Percentiles rank a stretch among this genome's conserved stretches.
Conservation (phyloP, 2,329 filamentous ascomycete species). For the Cladosporium sp. region DNA sequence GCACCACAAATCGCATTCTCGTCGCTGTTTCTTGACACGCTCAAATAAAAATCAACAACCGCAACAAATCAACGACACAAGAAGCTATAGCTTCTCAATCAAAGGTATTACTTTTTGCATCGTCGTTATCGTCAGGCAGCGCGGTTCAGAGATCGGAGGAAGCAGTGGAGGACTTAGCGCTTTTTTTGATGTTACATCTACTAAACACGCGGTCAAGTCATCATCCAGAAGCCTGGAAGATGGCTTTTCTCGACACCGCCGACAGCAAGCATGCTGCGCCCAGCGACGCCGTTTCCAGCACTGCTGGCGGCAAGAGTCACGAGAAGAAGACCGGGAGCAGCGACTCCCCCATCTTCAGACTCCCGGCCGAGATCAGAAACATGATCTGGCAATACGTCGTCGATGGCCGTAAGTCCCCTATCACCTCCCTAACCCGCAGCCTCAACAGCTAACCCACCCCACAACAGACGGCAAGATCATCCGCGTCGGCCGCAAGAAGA, state of each 20-base stretch:
- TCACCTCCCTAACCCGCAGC: not conserved
- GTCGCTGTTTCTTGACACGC: too few species aligned
- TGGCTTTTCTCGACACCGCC: not conserved
- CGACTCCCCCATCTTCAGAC: not conserved
- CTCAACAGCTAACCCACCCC: not conserved
- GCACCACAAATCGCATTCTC: not conserved
- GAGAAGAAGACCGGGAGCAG: not conserved
- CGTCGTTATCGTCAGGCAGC: too few species aligned
- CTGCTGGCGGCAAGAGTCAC: not conserved
- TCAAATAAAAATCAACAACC: too few species aligned
- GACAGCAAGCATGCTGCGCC: not conserved
- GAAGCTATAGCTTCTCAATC: too few species aligned
- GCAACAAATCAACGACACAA: too few species aligned
- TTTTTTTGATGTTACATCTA: too few species aligned
- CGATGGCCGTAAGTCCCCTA: not conserved
- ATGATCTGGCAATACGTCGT: constrained; percentile 1
- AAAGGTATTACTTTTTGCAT: too few species aligned
- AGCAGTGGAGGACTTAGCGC: too few species aligned
- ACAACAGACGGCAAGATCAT: not conserved
- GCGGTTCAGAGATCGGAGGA: too few species aligned
- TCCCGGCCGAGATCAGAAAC: constrained; percentile 8
- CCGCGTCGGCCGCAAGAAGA: not conserved
- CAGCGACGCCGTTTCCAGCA: not conserved
- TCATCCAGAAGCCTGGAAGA: too few species aligned
- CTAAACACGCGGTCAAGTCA: too few species aligned